A percentile compares a stretch with the other conserved stretches of the same genome.
Conservation (phyloP, 192 early-diverging fungal species). For the Mortierella hygrophila region DNA sequence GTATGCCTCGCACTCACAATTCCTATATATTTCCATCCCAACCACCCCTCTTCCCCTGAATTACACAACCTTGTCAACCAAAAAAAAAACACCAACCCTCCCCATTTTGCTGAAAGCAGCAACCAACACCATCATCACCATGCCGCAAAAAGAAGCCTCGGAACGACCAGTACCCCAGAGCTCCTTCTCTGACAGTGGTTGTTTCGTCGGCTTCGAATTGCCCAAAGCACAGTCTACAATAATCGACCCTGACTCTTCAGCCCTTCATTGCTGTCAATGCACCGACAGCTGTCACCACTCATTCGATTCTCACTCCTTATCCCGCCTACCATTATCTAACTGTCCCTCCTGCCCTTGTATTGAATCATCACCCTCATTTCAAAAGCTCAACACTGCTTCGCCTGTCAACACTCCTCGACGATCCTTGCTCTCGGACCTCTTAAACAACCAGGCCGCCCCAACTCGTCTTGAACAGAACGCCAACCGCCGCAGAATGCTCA, state of each 20-base stretch:
- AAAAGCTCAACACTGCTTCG: slow-evolving; percentile 34
- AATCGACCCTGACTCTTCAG: neutral
- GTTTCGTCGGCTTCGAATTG: neutral
- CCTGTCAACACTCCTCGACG: slow-evolving; percentile 24
- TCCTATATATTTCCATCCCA: neutral
- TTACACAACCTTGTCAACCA: neutral
- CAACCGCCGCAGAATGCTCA: slow-evolving; percentile 52
- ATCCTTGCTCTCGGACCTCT: slow-evolving; percentile 45
- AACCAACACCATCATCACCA: neutral
- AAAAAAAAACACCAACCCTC: neutral
- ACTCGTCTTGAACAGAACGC: slow-evolving; percentile 49
- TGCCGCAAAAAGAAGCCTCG: neutral
- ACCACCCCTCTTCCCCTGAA: neutral
- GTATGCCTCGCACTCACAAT: slow-evolving; percentile 3
- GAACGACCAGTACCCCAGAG: neutral
- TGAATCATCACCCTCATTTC: slow-evolving; percentile 17
- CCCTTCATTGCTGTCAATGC: neutral
- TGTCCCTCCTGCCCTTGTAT: neutral
- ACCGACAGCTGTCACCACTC: neutral
- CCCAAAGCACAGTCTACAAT: neutral
- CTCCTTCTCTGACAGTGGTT: slow-evolving; percentile 1
- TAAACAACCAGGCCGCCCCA: slow-evolving; percentile 33
- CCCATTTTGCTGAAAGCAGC: neutral
- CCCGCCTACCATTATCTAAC: slow-evolving; percentile 13
- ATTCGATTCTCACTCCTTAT: neutral